Percentiles rank a stretch among this genome's conserved stretches.
Evolutionary conservation across 306 rosid species (phyloP).

Genomic region (Hippophae rhamnoides): DNA sequence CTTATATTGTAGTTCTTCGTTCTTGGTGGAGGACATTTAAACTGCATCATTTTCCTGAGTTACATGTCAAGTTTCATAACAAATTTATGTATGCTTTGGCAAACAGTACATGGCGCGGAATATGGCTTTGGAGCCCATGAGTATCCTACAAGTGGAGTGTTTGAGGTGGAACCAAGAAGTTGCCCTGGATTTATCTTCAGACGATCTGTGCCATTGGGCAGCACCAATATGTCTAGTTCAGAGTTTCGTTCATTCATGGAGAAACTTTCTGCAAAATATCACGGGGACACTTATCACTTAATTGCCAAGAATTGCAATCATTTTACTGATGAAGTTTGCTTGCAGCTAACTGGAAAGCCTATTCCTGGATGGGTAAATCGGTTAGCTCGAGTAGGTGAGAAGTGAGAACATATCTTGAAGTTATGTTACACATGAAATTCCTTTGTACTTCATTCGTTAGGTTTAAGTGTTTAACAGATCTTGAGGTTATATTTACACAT

Average conservation of each 20-base stretch:
- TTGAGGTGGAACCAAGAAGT: constrained; percentile 92
- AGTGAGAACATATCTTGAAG: constrained; percentile 35
- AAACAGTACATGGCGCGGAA: constrained; percentile 75
- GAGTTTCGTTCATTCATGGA: constrained; percentile 76
- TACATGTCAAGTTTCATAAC: constrained; percentile 9
- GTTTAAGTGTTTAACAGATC: too few relatives aligned
- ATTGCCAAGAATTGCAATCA: constrained; percentile 96
- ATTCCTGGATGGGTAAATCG: constrained; percentile 97
- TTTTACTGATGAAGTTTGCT: constrained; percentile 79
- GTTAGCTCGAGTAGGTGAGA: constrained; percentile 80
- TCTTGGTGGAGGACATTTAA: background rate
- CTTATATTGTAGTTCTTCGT: background rate
- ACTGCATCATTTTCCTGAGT: background rate
- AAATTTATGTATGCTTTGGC: constrained; percentile 20
- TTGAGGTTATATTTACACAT: background rate
- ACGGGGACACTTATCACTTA: constrained; percentile 90
- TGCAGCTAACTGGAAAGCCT: constrained; percentile 71
- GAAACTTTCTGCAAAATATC: constrained; percentile 62
- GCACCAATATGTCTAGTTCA: constrained; percentile 60
- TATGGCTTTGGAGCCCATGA: constrained; percentile 95
- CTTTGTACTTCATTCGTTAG: background rate
- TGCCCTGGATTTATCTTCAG: constrained; percentile 95
- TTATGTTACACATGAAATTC: constrained; percentile 7
- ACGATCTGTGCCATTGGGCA: constrained; percentile 68
- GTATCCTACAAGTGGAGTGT: constrained; percentile 77